A percentile compares a stretch with the other conserved stretches of the same genome.
phyloP scores from a whole-genome alignment of 225 moss, liverwort and hornwort genomes.

The Lunularia cruciata region DNA sequence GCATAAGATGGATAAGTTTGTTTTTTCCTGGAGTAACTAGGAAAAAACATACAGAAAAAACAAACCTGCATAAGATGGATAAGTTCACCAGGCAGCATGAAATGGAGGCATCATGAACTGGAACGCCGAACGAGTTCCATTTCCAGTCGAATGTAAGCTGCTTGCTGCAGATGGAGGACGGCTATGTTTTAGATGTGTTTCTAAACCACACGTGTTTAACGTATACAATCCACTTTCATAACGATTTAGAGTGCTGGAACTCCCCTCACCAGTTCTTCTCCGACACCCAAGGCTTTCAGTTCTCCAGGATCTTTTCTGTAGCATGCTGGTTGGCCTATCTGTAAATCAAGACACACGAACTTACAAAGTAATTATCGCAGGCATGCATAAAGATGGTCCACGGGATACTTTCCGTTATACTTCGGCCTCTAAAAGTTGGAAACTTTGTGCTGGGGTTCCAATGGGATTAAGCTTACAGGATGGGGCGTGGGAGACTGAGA shows the following conservation, averaged over 20 bases:
- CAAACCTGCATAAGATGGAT: too few relatives aligned
- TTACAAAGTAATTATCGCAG: conserved; percentile 18
- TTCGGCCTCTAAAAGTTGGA: neutral
- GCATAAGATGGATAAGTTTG: too few relatives aligned
- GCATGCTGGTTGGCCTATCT: neutral
- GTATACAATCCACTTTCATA: conserved; percentile 8
- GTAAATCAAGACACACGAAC: neutral
- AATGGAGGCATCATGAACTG: neutral
- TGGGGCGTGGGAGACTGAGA: conserved; percentile 4
- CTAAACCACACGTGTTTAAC: neutral
- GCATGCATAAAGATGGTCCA: neutral
- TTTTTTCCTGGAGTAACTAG: too few relatives aligned
- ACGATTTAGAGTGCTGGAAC: neutral
- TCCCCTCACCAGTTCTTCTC: conserved; percentile 13
- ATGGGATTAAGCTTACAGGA: neutral
- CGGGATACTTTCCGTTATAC: neutral
- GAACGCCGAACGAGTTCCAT: neutral
- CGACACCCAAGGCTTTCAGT: neutral
- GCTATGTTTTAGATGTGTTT: conserved; percentile 1
- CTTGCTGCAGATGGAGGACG: conserved; percentile 14
- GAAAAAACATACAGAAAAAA: too few relatives aligned
- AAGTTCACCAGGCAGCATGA: too few relatives aligned
- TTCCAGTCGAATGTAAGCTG: neutral
- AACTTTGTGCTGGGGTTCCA: neutral
- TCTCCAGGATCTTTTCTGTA: neutral